These are phyloP conservation scores for Aspergillus pseudoterreus DNA, from an alignment of 2,329 filamentous ascomycete genomes.

Conservation along the genomic window DNA sequence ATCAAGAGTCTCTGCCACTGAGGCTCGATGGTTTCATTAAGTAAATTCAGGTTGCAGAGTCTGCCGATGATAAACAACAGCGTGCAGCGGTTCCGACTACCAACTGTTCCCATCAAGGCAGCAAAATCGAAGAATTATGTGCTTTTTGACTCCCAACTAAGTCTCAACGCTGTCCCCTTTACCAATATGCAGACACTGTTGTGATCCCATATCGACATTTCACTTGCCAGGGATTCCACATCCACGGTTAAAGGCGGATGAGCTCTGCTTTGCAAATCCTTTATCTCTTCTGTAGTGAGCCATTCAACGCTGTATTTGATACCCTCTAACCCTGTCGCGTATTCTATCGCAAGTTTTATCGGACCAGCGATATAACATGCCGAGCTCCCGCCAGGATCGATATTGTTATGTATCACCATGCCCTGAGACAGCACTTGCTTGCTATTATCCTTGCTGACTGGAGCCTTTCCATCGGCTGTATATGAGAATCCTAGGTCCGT, in stretches of 20 bases:
- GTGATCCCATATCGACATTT: not conserved
- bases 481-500: not conserved
- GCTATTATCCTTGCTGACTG: not conserved
- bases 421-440: not conserved
- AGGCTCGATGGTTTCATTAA: not conserved
- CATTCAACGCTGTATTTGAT: slow-evolving; percentile 1
- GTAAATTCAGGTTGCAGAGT: not conserved
- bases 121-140: not conserved
- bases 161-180: not conserved
- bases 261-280: not conserved
- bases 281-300: not conserved
- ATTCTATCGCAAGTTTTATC: not conserved
- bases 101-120: not conserved
- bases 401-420: not conserved
- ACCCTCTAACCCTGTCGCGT: not conserved
- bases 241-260: not conserved
- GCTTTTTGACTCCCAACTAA: not conserved
- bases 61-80: not conserved
- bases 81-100: not conserved
- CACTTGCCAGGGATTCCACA: not conserved
- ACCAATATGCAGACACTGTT: slow-evolving; percentile 1
- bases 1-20: not conserved
- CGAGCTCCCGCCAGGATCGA: not conserved
- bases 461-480: not conserved
- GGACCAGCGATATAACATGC: not conserved